phyloP scores from a whole-genome alignment of 345 rosid genomes.

The Camelina neglecta region DNA sequence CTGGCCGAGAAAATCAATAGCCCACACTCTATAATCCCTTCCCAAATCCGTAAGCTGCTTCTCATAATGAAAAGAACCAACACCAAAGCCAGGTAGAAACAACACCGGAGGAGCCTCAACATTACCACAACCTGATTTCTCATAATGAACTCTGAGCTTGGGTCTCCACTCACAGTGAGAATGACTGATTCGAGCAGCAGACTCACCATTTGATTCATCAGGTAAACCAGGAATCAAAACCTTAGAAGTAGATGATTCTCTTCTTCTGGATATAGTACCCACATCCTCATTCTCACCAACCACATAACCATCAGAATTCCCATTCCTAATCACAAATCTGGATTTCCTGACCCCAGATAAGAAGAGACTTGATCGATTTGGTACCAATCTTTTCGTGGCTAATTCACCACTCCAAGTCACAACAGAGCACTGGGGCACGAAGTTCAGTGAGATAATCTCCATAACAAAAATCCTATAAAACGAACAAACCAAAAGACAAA shows the following conservation, averaged over 20 bases:
- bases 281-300: conserved; percentile 59
- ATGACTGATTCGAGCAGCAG: conserved; percentile 58
- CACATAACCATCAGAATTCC: conserved; percentile 57
- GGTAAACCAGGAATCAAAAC: conserved; percentile 80
- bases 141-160: conserved; percentile 70
- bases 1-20: conserved; percentile 95
- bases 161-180: conserved; percentile 89
- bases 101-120: conserved; percentile 69
- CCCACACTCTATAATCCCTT: conserved; percentile 90
- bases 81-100: conserved; percentile 97
- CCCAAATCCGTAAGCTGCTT: conserved; percentile 92
- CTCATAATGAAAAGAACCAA: conserved; percentile 94
- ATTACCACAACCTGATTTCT: conserved; percentile 73
- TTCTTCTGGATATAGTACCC: conserved; percentile 43
- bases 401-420: conserved; percentile 44
- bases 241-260: conserved; percentile 47
- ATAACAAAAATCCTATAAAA: conserved; percentile 53
- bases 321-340: conserved; percentile 49
- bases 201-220: conserved; percentile 59
- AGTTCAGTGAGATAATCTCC: conserved; percentile 64
- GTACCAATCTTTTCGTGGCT: conserved; percentile 38
- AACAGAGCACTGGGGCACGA: conserved; percentile 46
- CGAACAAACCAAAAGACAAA: conserved; percentile 23
- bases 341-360: conserved; percentile 31
- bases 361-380: conserved; percentile 39